A percentile compares a stretch with the other conserved stretches of the same genome.
Evolutionary conservation across 148 eudicot genomes (phyloP).

Genomic region (Spergularia marina): DNA sequence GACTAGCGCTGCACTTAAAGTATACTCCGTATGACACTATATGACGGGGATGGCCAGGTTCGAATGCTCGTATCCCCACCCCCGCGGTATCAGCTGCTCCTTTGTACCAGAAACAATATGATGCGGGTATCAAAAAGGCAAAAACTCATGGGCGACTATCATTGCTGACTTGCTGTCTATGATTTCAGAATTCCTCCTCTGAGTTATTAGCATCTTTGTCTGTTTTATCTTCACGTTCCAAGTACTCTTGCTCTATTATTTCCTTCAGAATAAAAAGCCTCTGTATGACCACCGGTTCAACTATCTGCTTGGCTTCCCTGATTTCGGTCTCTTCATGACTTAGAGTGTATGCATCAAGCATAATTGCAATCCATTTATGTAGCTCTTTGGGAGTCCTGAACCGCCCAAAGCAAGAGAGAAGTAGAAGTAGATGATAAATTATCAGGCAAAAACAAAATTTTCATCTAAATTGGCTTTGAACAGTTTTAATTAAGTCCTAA

Average conservation of each 20-base stretch:
- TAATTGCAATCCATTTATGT: slow-evolving; percentile 91
- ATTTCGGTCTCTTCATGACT: slow-evolving; percentile 82
- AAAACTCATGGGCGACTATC: no score
- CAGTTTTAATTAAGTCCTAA: neutral
- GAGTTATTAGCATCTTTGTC: slow-evolving; percentile 33
- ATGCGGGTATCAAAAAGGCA: no score
- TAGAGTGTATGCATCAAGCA: slow-evolving; percentile 83
- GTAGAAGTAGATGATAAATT: neutral
- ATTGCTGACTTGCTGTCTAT: no score
- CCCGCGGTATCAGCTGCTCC: no score
- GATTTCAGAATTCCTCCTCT: slow-evolving; percentile 19
- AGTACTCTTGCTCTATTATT: slow-evolving; percentile 85
- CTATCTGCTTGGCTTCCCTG: slow-evolving; percentile 81
- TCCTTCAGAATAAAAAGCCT: slow-evolving; percentile 88
- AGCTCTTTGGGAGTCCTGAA: slow-evolving; percentile 87
- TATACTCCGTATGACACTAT: neutral
- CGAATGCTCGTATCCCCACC: no score
- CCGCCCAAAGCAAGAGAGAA: slow-evolving; percentile 18
- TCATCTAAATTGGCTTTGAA: neutral
- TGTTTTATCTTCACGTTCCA: slow-evolving; percentile 42
- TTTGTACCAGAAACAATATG: no score
- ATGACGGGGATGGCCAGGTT: no score
- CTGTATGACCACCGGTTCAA: slow-evolving; percentile 75
- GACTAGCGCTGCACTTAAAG: neutral
- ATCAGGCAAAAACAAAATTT: neutral